Evolutionary conservation across 2,329 filamentous ascomycete genomes (phyloP).

Genomic region (Cryphonectria carpinicola): DNA sequence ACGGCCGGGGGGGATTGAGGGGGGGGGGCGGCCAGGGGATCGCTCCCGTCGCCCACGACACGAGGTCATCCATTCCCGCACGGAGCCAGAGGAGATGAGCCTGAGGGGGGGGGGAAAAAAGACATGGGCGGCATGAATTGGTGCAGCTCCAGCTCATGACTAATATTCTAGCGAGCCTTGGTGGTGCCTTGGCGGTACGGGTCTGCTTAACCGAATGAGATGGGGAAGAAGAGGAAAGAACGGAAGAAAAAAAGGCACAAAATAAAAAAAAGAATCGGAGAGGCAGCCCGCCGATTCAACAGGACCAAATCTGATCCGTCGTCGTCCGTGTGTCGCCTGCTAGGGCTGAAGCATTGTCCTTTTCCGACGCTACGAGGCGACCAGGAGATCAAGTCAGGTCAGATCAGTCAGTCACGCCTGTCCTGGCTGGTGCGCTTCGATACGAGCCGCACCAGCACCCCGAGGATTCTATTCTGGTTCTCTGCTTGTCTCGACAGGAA

Average conservation of each 20-base stretch:
- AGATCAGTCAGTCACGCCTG: neutral
- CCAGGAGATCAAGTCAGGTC: neutral
- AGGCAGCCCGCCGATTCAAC: neutral
- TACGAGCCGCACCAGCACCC: neutral
- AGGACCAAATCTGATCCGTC: neutral
- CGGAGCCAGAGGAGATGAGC: slow-evolving; percentile 1
- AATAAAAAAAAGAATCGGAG: neutral
- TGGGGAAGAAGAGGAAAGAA: neutral
- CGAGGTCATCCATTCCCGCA: slow-evolving; percentile 10
- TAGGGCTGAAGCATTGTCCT: slow-evolving; percentile 1
- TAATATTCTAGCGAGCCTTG: slow-evolving; percentile 2
- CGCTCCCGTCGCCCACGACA: slow-evolving; percentile 8
- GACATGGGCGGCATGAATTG: neutral
- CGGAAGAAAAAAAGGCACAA: neutral
- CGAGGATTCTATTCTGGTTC: neutral
- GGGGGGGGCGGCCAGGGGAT: neutral
- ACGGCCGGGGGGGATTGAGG: neutral
- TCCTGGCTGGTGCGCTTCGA: neutral
- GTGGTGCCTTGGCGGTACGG: slow-evolving; percentile 7
- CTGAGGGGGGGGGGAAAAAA: neutral
- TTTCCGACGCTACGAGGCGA: neutral
- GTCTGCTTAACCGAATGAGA: neutral
- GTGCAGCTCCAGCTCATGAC: neutral
- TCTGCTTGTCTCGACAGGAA: neutral
- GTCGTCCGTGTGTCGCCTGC: neutral